A percentile compares a stretch with the other conserved stretches of the same genome.
These are phyloP conservation scores for Fabrea salina DNA, from an alignment of 169 alveolate genomes.

Conservation along the genomic window DNA sequence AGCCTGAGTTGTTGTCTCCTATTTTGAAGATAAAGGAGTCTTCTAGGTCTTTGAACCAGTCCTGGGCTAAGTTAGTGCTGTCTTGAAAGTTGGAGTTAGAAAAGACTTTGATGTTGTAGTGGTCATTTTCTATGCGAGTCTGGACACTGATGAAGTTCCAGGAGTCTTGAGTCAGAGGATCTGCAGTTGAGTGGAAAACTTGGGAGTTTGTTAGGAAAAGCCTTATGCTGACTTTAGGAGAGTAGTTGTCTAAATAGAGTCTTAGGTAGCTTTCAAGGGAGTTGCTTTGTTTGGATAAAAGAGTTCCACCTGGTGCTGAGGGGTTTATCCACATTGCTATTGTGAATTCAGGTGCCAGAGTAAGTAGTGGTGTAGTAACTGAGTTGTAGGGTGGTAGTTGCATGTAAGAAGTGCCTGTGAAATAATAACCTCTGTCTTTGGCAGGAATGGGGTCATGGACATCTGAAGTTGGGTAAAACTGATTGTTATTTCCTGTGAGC, in stretches of 20 bases:
- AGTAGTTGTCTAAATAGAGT: not conserved
- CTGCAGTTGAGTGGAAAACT: not conserved
- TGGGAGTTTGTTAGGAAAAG: not conserved
- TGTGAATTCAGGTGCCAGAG: not conserved
- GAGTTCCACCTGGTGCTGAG: not conserved
- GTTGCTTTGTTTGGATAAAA: not conserved
- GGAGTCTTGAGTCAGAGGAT: no score
- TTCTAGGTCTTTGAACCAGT: not conserved
- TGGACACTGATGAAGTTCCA: not conserved
- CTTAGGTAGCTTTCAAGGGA: not conserved
- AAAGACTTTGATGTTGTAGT: not conserved
- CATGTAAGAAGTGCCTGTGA: constrained; percentile 1
- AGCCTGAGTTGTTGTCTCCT: not conserved
- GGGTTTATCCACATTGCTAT: constrained; percentile 9
- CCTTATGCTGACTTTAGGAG: not conserved
- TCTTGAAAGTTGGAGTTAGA: not conserved
- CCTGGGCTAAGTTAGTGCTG: not conserved
- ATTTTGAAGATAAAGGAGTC: not conserved
- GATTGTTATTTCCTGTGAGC: no score
- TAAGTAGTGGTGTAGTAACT: not conserved
- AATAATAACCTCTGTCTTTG: constrained; percentile 18
- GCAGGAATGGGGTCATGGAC: not conserved
- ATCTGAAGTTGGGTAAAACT: constrained; percentile 25
- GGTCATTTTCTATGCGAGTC: not conserved
- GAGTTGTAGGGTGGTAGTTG: not conserved